Conservation (phyloP, 2,329 filamentous ascomycete species). For the Cryoendolithus antarcticus region DNA sequence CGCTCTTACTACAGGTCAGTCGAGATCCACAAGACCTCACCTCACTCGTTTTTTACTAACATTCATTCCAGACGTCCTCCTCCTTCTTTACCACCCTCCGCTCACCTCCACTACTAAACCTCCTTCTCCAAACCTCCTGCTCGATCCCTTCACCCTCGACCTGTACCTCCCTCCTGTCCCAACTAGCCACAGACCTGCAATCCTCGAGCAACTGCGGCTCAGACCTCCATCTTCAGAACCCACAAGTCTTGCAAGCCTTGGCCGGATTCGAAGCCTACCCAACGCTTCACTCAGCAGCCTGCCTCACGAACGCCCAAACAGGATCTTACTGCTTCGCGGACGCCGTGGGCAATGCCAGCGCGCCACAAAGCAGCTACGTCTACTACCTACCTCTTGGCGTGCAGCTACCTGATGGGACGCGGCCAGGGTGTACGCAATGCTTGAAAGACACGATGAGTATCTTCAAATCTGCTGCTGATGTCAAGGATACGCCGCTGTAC, state of each 20-base stretch:
- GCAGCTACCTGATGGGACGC: conserved; percentile 50
- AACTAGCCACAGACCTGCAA: conserved; percentile 54
- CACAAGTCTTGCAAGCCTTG: conserved; percentile 61
- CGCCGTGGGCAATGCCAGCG: conserved; percentile 64
- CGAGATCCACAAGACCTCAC: background rate
- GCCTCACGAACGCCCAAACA: conserved; percentile 49
- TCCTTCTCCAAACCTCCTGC: conserved; percentile 54
- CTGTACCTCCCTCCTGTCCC: conserved; percentile 54
- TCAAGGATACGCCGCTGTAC: conserved; percentile 54
- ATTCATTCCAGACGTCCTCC: conserved; percentile 52
- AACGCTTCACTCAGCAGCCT: conserved; percentile 67
- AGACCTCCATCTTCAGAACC: conserved; percentile 57
- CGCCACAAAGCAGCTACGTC: conserved; percentile 60
- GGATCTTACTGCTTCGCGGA: conserved; percentile 66
- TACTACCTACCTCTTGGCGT: conserved; percentile 79
- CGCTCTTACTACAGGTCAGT: conserved; percentile 65
- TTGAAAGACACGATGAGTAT: conserved; percentile 70
- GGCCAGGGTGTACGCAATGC: conserved; percentile 66
- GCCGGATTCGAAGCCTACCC: conserved; percentile 65
- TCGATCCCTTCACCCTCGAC: conserved; percentile 44
- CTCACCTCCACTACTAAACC: conserved; percentile 3
- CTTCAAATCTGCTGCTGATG: conserved; percentile 56
- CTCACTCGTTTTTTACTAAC: background rate
- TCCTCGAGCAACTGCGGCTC: conserved; percentile 51
- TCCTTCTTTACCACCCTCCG: conserved; percentile 62